Conservation (phyloP, 345 rosid genomes). For the Boechera retrofracta region DNA sequence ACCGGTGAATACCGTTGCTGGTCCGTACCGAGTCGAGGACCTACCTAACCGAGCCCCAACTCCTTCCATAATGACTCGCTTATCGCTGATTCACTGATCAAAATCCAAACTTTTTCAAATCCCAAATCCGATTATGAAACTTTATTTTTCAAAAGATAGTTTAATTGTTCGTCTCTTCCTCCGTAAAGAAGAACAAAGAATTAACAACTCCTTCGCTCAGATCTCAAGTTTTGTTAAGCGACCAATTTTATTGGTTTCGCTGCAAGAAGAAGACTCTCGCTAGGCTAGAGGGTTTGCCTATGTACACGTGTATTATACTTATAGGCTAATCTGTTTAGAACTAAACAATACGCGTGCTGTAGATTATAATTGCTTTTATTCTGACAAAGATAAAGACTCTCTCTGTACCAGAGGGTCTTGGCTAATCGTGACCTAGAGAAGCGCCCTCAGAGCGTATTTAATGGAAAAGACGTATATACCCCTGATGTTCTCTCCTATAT, state of each 20-base stretch:
- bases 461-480: not conserved
- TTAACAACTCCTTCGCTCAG: constrained; percentile 4
- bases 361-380: not conserved
- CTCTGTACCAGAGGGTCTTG: not conserved
- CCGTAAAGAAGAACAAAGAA: constrained; percentile 1
- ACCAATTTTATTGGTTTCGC: constrained; percentile 5
- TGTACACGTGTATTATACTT: not conserved
- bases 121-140: constrained; percentile 16
- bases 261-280: not conserved
- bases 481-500: constrained; percentile 26
- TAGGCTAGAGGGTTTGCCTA: not conserved
- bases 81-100: constrained; percentile 34
- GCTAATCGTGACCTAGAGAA: constrained; percentile 30
- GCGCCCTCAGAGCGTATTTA: not conserved
- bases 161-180: not conserved
- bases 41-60: constrained; percentile 97
- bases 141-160: not conserved
- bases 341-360: not conserved
- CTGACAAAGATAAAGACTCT: constrained; percentile 5
- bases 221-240: constrained; percentile 5
- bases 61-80: constrained; percentile 76
- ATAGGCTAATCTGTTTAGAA: not conserved
- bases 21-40: constrained; percentile 96
- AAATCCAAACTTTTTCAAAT: constrained; percentile 26
- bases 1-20: constrained; percentile 91